These are phyloP conservation scores for Sphagnurus paluster DNA, from an alignment of 1,284 basidiomycete genomes.

Conservation along the genomic window DNA sequence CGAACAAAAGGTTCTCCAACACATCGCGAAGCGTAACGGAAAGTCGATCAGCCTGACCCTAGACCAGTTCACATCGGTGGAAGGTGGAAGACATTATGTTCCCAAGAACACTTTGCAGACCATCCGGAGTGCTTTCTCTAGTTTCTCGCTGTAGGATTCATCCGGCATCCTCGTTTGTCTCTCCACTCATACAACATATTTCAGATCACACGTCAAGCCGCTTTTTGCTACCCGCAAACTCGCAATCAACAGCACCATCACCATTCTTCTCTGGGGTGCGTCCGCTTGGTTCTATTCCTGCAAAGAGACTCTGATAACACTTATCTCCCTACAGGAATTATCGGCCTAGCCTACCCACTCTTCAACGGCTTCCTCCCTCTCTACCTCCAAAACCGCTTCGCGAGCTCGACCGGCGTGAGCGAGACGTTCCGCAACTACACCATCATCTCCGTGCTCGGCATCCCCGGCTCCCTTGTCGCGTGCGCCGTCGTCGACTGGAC, in stretches of 20 bases:
- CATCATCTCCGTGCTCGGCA: slow-evolving; percentile 47
- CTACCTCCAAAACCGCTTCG: slow-evolving; percentile 46
- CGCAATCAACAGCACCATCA: slow-evolving; percentile 50
- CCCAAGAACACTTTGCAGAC: slow-evolving; percentile 24
- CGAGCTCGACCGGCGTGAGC: slow-evolving; percentile 30
- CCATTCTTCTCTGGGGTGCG: slow-evolving; percentile 53
- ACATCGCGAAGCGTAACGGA: slow-evolving; percentile 55
- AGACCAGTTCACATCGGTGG: slow-evolving; percentile 41
- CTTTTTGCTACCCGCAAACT: slow-evolving; percentile 53
- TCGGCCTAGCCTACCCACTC: slow-evolving; percentile 64
- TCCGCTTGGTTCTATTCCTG: slow-evolving; percentile 8
- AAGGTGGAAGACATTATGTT: slow-evolving; percentile 19
- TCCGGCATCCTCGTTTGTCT: too few species aligned
- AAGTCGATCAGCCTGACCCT: slow-evolving; percentile 43
- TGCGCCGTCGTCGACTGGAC: slow-evolving; percentile 55
- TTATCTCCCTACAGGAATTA: slow-evolving; percentile 35
- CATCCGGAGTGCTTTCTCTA: slow-evolving; percentile 40
- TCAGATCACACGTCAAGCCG: slow-evolving; percentile 47
- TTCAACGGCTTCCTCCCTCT: slow-evolving; percentile 54
- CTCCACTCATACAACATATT: slow-evolving; percentile 2
- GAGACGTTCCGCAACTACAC: slow-evolving; percentile 51
- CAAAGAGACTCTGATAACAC: neutral
- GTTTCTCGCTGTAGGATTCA: slow-evolving; percentile 39
- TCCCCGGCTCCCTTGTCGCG: slow-evolving; percentile 61
- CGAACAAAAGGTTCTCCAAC: slow-evolving; percentile 43